Base-by-base conservation (phyloP, 345 rosid species). In the Carallia brachiata region DNA sequence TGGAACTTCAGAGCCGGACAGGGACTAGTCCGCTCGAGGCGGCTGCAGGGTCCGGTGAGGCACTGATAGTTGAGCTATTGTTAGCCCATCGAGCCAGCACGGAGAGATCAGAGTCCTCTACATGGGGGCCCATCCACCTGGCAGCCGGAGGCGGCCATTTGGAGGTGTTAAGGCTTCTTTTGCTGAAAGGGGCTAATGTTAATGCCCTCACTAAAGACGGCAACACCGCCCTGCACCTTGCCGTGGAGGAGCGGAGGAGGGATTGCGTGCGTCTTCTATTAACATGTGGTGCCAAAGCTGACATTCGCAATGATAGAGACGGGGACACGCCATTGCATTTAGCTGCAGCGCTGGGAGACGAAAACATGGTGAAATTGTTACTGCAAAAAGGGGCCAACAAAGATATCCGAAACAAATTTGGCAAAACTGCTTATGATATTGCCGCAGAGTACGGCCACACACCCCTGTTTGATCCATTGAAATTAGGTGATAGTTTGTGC, bases 301-400 rank as follows among this genome's bases (percentile, higher is more conserved):
- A 82, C 67, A 36, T 67, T 16, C 62, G 71, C 6, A 75, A 78
- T 39, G 13, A 52, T 4, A 37, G 74, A 30, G 82, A 89, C 7
- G 85, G 89, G 0, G 81, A 86, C 60, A 80, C 93, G 1, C 84
- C 88, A 0, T 12, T 89, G 61, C 93, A 89, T 57, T 34, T 84
- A 6, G 88, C 89, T 0, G 89, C 88, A 0, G 73, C 82, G n/a
- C 17, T 67, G 2, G 89, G 93, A 0, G 88, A 86, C 30, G 90
- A 86, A 34, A 66, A 37, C 44, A 89, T 80, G 83, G 85, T 84
- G 70, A 85, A 73, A 64, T 44, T 89, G 61, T 53, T 89, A 15
- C 52, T 86, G 47, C 82, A 79, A 36, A 82, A 78, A 59, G 88
- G 89, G 12, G 89, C 82, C 2, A 83, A 82, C 52, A 85, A 82